These are phyloP conservation scores for Candida sojae DNA, from an alignment of 1,139 yeast species.

Conservation along the genomic window DNA sequence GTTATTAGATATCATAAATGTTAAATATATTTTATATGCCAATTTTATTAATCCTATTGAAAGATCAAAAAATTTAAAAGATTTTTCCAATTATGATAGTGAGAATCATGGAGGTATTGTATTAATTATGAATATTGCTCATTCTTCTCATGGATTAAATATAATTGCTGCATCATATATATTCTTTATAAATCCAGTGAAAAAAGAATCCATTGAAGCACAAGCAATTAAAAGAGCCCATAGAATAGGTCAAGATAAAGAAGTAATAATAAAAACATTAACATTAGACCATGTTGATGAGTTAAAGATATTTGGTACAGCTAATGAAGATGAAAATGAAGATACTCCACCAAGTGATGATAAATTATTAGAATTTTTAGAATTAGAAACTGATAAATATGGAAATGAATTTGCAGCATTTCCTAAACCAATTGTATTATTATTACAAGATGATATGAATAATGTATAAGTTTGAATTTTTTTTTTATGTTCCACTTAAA, in stretches of 20 bases:
- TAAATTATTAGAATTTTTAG: conserved; percentile 1
- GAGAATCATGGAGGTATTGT: conserved; percentile 46
- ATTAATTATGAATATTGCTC: conserved; percentile 63
- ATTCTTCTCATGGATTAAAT: conserved; percentile 73
- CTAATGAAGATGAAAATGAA: background rate
- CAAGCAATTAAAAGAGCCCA: conserved; percentile 15
- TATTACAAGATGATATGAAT: background rate
- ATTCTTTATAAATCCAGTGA: conserved; percentile 68
- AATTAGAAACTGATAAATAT: background rate
- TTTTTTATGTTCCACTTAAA: background rate
- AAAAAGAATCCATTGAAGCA: conserved; percentile 66
- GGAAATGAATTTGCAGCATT: conserved; percentile 1
- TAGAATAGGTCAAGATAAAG: conserved; percentile 13
- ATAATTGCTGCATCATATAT: conserved; percentile 69
- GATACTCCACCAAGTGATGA: background rate
- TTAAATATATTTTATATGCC: conserved; percentile 63
- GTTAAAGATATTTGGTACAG: conserved; percentile 1
- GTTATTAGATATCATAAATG: conserved; percentile 59
- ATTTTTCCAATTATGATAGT: conserved; percentile 45
- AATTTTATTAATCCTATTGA: conserved; percentile 53
- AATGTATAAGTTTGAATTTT: background rate
- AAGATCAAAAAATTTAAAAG: conserved; percentile 54
- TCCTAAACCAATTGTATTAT: background rate
- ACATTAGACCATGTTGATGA: conserved; percentile 1
- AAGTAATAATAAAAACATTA: conserved; percentile 1